phyloP scores from a whole-genome alignment of 2,329 filamentous ascomycete species.

The Bipolaris cookei region DNA sequence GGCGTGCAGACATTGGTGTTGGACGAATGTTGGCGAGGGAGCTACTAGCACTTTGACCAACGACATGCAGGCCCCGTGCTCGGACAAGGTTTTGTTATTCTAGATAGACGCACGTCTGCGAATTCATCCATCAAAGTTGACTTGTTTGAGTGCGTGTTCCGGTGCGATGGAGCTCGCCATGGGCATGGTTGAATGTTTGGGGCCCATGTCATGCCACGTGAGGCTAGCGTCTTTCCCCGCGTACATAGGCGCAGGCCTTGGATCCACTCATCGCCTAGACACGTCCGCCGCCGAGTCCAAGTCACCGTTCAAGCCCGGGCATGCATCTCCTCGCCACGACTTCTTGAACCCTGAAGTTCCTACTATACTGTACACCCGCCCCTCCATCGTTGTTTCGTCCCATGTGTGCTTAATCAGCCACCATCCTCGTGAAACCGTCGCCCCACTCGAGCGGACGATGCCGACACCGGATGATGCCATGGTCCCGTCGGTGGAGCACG shows the following conservation, averaged over 20 bases:
- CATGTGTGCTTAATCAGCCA: constrained; percentile 26
- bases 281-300: constrained; percentile 22
- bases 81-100: not conserved
- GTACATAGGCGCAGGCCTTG: constrained; percentile 32
- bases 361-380: constrained; percentile 14
- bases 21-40: not conserved
- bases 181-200: not conserved
- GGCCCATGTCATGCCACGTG: constrained; percentile 27
- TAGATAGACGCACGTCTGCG: not conserved
- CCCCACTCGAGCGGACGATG: constrained; percentile 50
- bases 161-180: not conserved
- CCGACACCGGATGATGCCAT: constrained; percentile 56
- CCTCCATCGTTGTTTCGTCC: constrained; percentile 15
- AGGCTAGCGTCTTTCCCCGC: constrained; percentile 37
- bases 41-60: not conserved
- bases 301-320: constrained; percentile 17
- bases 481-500: constrained; percentile 50
- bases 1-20: not conserved
- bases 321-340: constrained; percentile 18
- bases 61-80: no score
- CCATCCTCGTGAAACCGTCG: constrained; percentile 36
- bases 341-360: constrained; percentile 11
- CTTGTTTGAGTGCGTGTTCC: not conserved
- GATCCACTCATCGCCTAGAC: constrained; percentile 31
- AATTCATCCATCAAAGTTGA: not conserved